Evolutionary conservation across 192 early-diverging fungal genomes (phyloP), one percentile per base, ranked within the genome.

Genomic region (Backusella tuberculispora): DNA sequence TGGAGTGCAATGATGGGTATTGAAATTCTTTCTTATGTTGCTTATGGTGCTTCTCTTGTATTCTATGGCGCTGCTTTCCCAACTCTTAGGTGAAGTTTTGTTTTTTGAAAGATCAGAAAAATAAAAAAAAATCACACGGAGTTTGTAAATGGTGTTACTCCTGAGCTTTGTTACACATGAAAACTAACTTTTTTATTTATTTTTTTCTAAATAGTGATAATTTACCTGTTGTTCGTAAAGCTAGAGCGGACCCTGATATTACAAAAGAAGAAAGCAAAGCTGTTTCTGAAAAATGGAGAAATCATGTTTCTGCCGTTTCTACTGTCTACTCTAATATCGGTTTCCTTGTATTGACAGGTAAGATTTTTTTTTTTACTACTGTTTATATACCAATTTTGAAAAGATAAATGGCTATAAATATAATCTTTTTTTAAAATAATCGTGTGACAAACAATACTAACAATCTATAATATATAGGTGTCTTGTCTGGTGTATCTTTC

Each of bases 11-110:
- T 81, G 80, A 71, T 77, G 75, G 80, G 65, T 63, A 73, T 81
- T 13, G 64, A 66, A 43, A 69, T 74, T 40, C 26, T 81, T 65
- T 71, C 72, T 13, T 74, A 63, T 24, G 77, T 81, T 14, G 29
- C 75, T 15, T 81, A 81, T 60, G 80, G 80, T 71, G 56, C 80
- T 17, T 69, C 75, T 45, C 67, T 81, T 37, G 80, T 81, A 7
- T 81, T 81, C 63, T 81, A 81, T 41, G 72, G 47, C n/a, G 80
- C 80, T 29, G 80, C 80, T 42, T 81, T 81, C 41, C 80, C 80
- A 40, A 67, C 44, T 34, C 46, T 76, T 15, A 76, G 74, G 74
- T 76, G 70, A 69, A 42, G 26, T n/a, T 56, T 5, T 43, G n/a
- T 13, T n/a, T 13, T 4, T 21, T 5, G 21, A 24, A 60, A 63